These are phyloP conservation scores for Thielaviopsis euricoi DNA, from an alignment of 2,329 filamentous ascomycete species.

Conservation along the genomic window DNA sequence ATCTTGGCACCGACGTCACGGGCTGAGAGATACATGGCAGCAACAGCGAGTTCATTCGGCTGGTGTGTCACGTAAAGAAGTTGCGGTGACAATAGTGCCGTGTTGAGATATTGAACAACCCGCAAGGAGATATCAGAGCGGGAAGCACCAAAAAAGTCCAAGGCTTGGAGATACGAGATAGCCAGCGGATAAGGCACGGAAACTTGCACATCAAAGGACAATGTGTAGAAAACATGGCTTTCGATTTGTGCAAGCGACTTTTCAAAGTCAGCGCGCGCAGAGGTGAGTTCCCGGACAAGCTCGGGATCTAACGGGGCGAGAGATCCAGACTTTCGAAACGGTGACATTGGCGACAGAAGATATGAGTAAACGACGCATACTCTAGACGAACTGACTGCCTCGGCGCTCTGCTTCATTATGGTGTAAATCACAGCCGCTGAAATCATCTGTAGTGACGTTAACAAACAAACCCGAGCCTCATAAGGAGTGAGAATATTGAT, in stretches of 20 bases:
- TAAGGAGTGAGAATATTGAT: not conserved
- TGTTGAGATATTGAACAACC: constrained; percentile 67
- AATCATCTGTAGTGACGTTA: constrained; percentile 9
- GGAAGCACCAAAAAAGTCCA: constrained; percentile 42
- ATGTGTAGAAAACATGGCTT: constrained; percentile 53
- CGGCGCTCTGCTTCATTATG: constrained; percentile 6
- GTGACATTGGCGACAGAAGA: constrained; percentile 47
- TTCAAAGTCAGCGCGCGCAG: constrained; percentile 49
- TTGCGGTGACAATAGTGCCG: constrained; percentile 72
- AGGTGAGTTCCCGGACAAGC: constrained; percentile 56
- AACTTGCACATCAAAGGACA: constrained; percentile 74
- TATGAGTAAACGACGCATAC: constrained; percentile 67
- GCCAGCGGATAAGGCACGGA: constrained; percentile 73
- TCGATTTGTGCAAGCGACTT: constrained; percentile 56
- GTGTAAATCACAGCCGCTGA: constrained; percentile 9
- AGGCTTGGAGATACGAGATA: constrained; percentile 80
- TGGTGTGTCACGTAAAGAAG: constrained; percentile 85
- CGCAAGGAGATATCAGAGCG: constrained; percentile 20
- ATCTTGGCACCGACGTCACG: constrained; percentile 61
- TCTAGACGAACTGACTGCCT: not conserved
- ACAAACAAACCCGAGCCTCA: not conserved
- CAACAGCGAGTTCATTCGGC: constrained; percentile 67
- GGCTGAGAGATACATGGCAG: constrained; percentile 80
- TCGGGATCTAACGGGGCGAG: constrained; percentile 26
- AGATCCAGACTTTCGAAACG: constrained; percentile 22